A percentile compares a stretch with the other conserved stretches of the same genome.
phyloP scores from a whole-genome alignment of 306 rosid genomes.

The Purshia tridentata region DNA sequence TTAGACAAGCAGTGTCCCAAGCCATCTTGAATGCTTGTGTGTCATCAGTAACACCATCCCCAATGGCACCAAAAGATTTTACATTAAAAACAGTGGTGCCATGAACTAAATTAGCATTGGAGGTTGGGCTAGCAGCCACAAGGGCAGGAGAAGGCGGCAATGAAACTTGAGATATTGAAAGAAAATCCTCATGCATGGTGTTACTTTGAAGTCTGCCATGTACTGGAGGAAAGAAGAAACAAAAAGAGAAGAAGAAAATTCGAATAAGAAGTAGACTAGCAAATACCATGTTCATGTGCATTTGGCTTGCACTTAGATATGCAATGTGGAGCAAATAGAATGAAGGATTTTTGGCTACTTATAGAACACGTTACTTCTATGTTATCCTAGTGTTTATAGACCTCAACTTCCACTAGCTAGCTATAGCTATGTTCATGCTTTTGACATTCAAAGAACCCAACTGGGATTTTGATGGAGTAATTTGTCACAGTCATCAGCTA shows the following conservation, averaged over 20 bases:
- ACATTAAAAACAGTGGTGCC: constrained; percentile 33
- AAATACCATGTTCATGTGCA: not conserved
- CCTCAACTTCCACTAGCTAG: constrained; percentile 6
- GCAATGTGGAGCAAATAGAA: constrained; percentile 8
- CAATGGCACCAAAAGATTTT: constrained; percentile 58
- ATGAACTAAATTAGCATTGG: not conserved
- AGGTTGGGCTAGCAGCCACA: constrained; percentile 20
- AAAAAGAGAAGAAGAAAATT: not conserved
- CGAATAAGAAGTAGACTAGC: not conserved
- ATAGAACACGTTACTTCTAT: constrained; percentile 16
- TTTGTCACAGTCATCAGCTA: constrained; percentile 31
- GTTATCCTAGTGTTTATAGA: not conserved
- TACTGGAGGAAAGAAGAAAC: constrained; percentile 20
- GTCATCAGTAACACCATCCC: constrained; percentile 57
- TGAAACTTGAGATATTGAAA: constrained; percentile 24
- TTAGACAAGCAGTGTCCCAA: constrained; percentile 63
- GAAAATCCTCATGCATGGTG: not conserved
- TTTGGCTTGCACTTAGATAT: not conserved
- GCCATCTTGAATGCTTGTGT: constrained; percentile 58
- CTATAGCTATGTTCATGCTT: constrained; percentile 22
- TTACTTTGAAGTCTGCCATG: constrained; percentile 11
- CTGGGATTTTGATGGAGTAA: constrained; percentile 11
- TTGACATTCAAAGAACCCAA: constrained; percentile 29
- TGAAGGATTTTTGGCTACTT: constrained; percentile 9
- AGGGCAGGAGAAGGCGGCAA: constrained; percentile 31